Evolutionary conservation across 306 rosid species (phyloP).

Genomic region (Malus fusca): DNA sequence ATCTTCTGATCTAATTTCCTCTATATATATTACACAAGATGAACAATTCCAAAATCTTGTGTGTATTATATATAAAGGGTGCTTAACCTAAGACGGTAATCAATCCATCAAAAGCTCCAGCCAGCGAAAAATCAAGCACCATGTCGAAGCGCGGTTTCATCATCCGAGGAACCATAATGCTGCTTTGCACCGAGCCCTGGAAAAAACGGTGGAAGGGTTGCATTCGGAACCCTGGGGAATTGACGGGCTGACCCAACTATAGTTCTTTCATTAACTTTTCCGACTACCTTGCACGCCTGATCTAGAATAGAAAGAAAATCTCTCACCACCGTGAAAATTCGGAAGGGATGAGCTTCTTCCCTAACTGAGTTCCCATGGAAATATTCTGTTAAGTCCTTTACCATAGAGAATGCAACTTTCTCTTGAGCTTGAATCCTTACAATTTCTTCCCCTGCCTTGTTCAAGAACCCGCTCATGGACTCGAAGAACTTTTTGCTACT

Average conservation of each 20-base stretch:
- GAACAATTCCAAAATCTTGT: conserved; percentile 13
- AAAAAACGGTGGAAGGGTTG: conserved; percentile 27
- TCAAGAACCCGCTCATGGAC: conserved; percentile 58
- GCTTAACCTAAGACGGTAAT: not conserved
- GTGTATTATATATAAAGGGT: not conserved
- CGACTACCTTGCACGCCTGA: conserved; percentile 78
- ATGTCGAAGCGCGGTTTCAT: conserved; percentile 29
- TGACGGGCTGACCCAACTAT: conserved; percentile 52
- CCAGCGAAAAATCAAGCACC: conserved; percentile 6
- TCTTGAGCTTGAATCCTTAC: conserved; percentile 47
- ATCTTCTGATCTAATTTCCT: conserved; percentile 1
- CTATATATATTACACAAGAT: conserved; percentile 14
- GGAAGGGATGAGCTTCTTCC: conserved; percentile 86
- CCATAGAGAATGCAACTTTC: conserved; percentile 43
- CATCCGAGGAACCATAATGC: conserved; percentile 43
- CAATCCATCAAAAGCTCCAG: not conserved
- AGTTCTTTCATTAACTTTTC: conserved; percentile 68
- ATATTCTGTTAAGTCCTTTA: conserved; percentile 76
- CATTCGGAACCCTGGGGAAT: conserved; percentile 30
- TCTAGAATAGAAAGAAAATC: conserved; percentile 74
- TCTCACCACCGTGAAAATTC: conserved; percentile 71
- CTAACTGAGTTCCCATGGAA: conserved; percentile 78
- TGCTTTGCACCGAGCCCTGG: conserved; percentile 41
- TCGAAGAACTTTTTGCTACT: conserved; percentile 45
- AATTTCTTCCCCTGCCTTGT: conserved; percentile 60